Evolutionary conservation across 148 eudicot species (phyloP).

Genomic region (Rhododendron kiyosumense): DNA sequence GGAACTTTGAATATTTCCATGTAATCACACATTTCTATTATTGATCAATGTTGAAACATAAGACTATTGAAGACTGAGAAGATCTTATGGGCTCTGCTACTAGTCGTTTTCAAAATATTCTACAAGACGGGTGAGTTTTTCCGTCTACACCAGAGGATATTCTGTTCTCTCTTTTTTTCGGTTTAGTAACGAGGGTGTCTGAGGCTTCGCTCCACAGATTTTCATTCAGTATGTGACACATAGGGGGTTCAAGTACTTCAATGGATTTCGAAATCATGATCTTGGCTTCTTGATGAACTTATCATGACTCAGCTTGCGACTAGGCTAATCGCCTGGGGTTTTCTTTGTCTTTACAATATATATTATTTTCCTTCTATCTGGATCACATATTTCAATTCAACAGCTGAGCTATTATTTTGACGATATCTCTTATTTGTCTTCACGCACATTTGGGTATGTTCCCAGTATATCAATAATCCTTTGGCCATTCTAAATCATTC

Average conservation of each 20-base stretch:
- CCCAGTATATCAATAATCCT: not conserved
- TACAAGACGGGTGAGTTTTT: not conserved
- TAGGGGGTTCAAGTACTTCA: not conserved
- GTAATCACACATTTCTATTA: not conserved
- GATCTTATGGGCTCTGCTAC: not conserved
- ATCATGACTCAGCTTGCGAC: not conserved
- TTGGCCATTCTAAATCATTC: not conserved
- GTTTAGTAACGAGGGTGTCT: not conserved
- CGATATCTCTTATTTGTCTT: slow-evolving; percentile 12
- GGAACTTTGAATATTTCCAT: not conserved
- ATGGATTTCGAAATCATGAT: not conserved
- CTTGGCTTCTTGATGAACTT: not conserved
- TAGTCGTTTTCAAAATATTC: not conserved
- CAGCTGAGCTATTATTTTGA: slow-evolving; percentile 1
- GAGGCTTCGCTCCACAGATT: not conserved
- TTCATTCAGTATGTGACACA: not conserved
- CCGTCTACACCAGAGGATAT: not conserved
- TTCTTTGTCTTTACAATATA: not conserved
- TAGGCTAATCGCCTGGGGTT: not conserved
- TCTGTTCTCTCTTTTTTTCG: not conserved
- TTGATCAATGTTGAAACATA: not conserved
- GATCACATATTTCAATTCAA: not conserved
- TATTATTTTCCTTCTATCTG: slow-evolving; percentile 1
- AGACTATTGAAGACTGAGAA: not conserved
- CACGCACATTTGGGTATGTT: not conserved